phyloP scores from a whole-genome alignment of 2,329 filamentous ascomycete genomes.

The Ophiocordyceps camponoti-floridani region DNA sequence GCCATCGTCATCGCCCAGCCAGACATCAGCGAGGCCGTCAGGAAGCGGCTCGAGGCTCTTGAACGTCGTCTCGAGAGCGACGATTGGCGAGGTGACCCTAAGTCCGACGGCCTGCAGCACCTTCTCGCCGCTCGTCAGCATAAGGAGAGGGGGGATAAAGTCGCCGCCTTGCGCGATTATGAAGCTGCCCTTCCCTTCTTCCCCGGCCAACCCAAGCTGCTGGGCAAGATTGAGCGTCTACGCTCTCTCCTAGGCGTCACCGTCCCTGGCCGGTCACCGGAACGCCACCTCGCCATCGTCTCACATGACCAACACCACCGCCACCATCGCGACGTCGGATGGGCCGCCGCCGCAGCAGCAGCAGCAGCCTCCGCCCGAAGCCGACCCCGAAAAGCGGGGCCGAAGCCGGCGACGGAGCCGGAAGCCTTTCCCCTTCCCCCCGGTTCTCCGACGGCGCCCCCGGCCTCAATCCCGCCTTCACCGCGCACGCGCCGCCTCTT shows the following conservation, averaged over 20 bases:
- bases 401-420: neutral
- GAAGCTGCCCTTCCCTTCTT: constrained; percentile 73
- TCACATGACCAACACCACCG: neutral
- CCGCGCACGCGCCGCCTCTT: constrained; percentile 46
- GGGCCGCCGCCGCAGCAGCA: neutral
- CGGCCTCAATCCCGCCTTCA: constrained; percentile 6
- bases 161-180: constrained; percentile 68
- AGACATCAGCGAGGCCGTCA: constrained; percentile 58
- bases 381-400: neutral
- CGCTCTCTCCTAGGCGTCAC: constrained; percentile 27
- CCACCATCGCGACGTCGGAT: neutral
- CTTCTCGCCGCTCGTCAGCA: constrained; percentile 86
- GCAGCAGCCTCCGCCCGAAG: neutral
- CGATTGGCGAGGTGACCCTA: constrained; percentile 45
- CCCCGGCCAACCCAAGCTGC: constrained; percentile 62
- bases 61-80: constrained; percentile 66
- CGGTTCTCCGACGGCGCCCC: constrained; percentile 1
- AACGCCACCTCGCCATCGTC: neutral
- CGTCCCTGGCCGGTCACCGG: neutral
- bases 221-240: constrained; percentile 50
- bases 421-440: neutral
- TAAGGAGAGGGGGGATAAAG: constrained; percentile 65
- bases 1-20: constrained; percentile 13
- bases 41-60: constrained; percentile 63
- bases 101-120: constrained; percentile 68